These are phyloP conservation scores for Pseudohyphozyma bogoriensis DNA, from an alignment of 768 basidiomycete genomes.

Conservation along the genomic window DNA sequence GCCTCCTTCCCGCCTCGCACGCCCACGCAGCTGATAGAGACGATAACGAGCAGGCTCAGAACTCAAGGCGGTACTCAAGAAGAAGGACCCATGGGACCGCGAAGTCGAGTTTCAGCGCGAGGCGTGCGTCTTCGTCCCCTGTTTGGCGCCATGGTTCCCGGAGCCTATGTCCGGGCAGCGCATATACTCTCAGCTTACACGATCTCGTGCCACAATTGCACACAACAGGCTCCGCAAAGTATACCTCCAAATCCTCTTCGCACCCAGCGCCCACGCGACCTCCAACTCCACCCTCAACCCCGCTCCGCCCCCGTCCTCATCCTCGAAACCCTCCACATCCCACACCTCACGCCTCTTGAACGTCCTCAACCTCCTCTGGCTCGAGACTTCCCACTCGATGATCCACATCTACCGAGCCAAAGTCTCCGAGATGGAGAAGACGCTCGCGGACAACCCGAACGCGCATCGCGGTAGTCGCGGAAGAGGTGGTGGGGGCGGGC, in stretches of 20 bases:
- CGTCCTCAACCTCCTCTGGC: slow-evolving; percentile 77
- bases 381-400: slow-evolving; percentile 79
- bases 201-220: not conserved
- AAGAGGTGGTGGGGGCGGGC: slow-evolving; percentile 7
- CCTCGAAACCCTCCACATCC: slow-evolving; percentile 53
- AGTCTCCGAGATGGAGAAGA: slow-evolving; percentile 56
- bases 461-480: slow-evolving; percentile 2
- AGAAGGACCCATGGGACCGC: slow-evolving; percentile 63
- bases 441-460: slow-evolving; percentile 15
- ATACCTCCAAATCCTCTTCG: slow-evolving; percentile 27
- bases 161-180: too few relatives aligned
- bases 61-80: slow-evolving; percentile 59
- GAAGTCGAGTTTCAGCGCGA: slow-evolving; percentile 79
- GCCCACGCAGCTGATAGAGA: slow-evolving; percentile 47
- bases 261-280: not conserved
- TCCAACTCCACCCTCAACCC: slow-evolving; percentile 44
- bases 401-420: slow-evolving; percentile 73
- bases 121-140: slow-evolving; percentile 47
- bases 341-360: slow-evolving; percentile 58
- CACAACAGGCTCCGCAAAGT: slow-evolving; percentile 16
- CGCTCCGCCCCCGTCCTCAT: slow-evolving; percentile 60
- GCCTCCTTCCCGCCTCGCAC: not conserved
- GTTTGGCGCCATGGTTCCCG: not conserved
- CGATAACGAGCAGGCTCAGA: slow-evolving; percentile 59
- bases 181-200: too few relatives aligned